These are phyloP conservation scores for Candida oleophila DNA, from an alignment of 805 yeast species.

Conservation along the genomic window DNA sequence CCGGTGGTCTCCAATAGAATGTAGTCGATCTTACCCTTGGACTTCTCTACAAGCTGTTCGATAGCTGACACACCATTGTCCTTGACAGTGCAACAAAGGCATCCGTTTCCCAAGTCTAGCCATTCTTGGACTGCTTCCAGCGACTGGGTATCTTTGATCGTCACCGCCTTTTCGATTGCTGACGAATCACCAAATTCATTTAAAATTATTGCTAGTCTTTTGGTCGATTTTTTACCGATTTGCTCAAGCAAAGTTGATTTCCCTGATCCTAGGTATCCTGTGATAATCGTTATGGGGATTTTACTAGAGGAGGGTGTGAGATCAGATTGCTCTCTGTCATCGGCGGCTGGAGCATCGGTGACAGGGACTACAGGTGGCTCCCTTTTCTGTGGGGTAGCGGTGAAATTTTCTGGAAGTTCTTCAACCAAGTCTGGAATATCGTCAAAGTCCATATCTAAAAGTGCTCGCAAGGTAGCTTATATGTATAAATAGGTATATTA, in stretches of 20 bases:
- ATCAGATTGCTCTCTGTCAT: too few relatives aligned
- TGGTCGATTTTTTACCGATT: conserved; percentile 67
- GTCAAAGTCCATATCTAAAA: conserved; percentile 21
- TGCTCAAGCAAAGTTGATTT: conserved; percentile 81
- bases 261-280: conserved; percentile 95
- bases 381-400: not conserved
- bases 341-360: too few relatives aligned
- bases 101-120: conserved; percentile 96
- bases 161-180: conserved; percentile 83
- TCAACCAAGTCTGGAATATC: conserved; percentile 36
- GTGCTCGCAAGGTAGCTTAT: not conserved
- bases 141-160: conserved; percentile 55
- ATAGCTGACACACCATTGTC: conserved; percentile 95
- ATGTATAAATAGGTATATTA: not conserved
- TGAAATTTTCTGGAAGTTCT: conserved; percentile 11
- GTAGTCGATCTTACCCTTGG: conserved; percentile 77
- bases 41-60: conserved; percentile 74
- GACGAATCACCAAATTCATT: conserved; percentile 92
- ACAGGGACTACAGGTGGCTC: conserved; percentile 3
- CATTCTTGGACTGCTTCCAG: conserved; percentile 73
- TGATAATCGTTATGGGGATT: conserved; percentile 89
- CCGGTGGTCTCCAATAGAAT: conserved; percentile 95
- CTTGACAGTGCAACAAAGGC: conserved; percentile 93
- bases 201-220: conserved; percentile 82
- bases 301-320: conserved; percentile 33